A percentile compares a stretch with the other conserved stretches of the same genome.
These are phyloP conservation scores for Puccinia hordei DNA, from an alignment of 1,284 basidiomycete genomes.

Conservation along the genomic window DNA sequence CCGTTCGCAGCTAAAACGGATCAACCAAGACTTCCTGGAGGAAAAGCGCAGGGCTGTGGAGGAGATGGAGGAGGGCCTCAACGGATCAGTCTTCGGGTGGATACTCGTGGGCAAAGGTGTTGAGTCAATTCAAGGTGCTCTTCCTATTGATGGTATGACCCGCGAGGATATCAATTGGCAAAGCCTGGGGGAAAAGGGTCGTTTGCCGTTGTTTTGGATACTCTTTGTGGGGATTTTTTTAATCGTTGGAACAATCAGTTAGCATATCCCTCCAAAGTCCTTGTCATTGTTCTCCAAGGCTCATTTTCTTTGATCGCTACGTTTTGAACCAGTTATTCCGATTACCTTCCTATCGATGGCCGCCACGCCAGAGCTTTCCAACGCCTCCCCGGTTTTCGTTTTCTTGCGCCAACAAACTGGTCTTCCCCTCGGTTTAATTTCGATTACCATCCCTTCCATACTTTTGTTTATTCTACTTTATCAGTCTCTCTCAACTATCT, in stretches of 20 bases:
- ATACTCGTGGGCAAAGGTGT: conserved; percentile 40
- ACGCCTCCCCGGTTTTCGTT: conserved; percentile 6
- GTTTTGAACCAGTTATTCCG: neutral
- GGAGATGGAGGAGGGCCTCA: conserved; percentile 19
- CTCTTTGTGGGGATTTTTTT: conserved; percentile 35
- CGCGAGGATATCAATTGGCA: conserved; percentile 38
- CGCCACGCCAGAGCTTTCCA: conserved; percentile 14
- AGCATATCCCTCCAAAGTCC: neutral
- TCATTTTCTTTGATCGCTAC: neutral
- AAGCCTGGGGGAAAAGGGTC: conserved; percentile 8
- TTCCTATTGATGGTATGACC: conserved; percentile 41
- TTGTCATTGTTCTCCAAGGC: neutral
- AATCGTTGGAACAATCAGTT: conserved; percentile 3
- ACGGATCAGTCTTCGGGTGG: conserved; percentile 32
- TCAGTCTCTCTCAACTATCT: conserved; percentile 15
- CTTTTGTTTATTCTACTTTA: conserved; percentile 19
- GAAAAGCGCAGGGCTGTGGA: conserved; percentile 22
- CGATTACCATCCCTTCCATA: conserved; percentile 26
- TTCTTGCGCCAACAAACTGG: conserved; percentile 3
- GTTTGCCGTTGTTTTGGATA: conserved; percentile 1
- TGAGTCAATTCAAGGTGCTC: conserved; percentile 4
- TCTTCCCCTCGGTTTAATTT: conserved; percentile 21
- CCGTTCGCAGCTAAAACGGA: conserved; percentile 30
- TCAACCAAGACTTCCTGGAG: conserved; percentile 23
- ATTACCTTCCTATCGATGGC: conserved; percentile 29